phyloP scores from a whole-genome alignment of 441 rosid genomes.

The Biscutella laevigata region DNA sequence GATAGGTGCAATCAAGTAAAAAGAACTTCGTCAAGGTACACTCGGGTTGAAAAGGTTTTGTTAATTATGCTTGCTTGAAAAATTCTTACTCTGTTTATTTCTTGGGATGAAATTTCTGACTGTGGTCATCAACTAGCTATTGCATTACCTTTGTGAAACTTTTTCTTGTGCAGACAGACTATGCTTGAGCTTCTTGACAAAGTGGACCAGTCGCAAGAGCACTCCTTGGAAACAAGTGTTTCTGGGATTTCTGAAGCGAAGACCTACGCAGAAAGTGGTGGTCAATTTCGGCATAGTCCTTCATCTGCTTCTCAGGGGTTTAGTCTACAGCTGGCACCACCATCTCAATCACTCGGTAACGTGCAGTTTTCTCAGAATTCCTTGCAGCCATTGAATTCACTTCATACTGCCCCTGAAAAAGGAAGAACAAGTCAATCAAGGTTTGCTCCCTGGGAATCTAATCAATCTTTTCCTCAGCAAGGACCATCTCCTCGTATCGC shows the following conservation, averaged over 20 bases:
- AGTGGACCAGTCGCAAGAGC: constrained; percentile 57
- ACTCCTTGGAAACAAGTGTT: constrained; percentile 31
- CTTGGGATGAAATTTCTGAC: neutral
- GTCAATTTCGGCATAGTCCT: constrained; percentile 38
- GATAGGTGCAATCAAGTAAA: constrained; percentile 32
- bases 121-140: neutral
- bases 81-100: neutral
- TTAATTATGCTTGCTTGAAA: neutral
- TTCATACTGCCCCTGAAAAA: constrained; percentile 27
- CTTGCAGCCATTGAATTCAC: constrained; percentile 23
- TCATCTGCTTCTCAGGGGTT: constrained; percentile 61
- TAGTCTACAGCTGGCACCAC: constrained; percentile 74
- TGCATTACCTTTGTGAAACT: neutral
- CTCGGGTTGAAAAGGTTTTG: neutral
- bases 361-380: constrained; percentile 33
- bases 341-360: constrained; percentile 52
- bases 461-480: constrained; percentile 34
- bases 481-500: constrained; percentile 27
- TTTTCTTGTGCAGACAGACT: constrained; percentile 45
- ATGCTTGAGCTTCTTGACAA: constrained; percentile 82
- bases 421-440: constrained; percentile 35
- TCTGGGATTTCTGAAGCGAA: constrained; percentile 44
- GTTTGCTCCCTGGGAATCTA: constrained; percentile 38
- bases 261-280: constrained; percentile 44
- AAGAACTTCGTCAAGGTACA: constrained; percentile 48